phyloP scores from a whole-genome alignment of 75 land plant species.

The Cryptomeria japonica region DNA sequence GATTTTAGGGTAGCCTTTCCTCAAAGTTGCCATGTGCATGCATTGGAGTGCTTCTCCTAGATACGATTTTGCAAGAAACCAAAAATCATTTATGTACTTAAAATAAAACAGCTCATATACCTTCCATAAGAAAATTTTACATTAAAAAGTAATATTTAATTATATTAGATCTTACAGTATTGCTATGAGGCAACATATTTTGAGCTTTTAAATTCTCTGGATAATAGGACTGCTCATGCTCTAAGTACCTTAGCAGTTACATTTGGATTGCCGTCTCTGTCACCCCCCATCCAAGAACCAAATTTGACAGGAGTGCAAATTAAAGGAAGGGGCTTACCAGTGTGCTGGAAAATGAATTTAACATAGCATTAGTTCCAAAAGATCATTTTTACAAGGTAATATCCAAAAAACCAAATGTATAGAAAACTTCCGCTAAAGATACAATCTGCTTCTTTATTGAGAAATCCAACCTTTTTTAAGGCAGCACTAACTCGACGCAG shows the following conservation, averaged over 20 bases:
- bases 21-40: neutral
- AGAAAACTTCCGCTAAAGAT: neutral
- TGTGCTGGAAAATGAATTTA: slow-evolving; percentile 53
- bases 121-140: neutral
- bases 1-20: neutral
- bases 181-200: neutral
- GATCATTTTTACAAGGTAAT: neutral
- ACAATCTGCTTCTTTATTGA: neutral
- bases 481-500: slow-evolving; percentile 92
- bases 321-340: slow-evolving; percentile 88
- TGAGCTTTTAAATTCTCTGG: neutral
- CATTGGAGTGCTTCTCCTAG: neutral
- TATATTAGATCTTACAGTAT: neutral
- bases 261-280: slow-evolving; percentile 97
- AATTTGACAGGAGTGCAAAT: slow-evolving; percentile 89
- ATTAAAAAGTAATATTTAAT: neutral
- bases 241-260: slow-evolving; percentile 81
- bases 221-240: neutral
- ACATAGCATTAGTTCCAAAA: neutral
- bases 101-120: neutral
- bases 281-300: slow-evolving; percentile 99
- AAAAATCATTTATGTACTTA: neutral
- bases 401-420: neutral
- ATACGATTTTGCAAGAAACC: neutral
- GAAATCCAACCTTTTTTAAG: slow-evolving; percentile 59